A percentile compares a stretch with the other conserved stretches of the same genome.
Conservation (phyloP, 352 stramenopile species). For the Pythium diclinum region DNA sequence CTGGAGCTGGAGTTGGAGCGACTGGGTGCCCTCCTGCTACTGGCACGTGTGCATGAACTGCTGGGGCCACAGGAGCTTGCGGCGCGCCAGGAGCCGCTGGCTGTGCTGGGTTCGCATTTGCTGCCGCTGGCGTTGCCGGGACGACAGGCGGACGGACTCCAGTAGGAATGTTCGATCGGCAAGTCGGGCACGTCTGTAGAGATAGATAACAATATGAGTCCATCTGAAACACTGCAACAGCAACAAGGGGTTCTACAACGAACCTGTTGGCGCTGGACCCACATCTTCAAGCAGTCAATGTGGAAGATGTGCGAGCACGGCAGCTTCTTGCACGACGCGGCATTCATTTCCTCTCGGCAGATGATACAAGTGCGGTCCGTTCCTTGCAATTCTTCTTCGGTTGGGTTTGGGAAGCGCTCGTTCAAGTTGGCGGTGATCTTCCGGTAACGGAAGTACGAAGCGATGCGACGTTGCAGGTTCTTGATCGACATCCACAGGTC, state of each 20-base stretch:
- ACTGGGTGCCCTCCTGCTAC: background rate
- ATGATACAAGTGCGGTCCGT: conserved; percentile 95
- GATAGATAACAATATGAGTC: background rate
- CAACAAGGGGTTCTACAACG: background rate
- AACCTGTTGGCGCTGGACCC: conserved; percentile 97
- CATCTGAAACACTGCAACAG: too few species aligned
- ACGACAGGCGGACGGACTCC: conserved; percentile 42
- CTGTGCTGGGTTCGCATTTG: conserved; percentile 27
- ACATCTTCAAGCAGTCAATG: conserved; percentile 97
- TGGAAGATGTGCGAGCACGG: conserved; percentile 98
- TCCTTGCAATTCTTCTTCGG: conserved; percentile 92
- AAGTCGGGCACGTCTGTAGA: conserved; percentile 93
- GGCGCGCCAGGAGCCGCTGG: conserved; percentile 19
- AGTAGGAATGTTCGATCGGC: conserved; percentile 92
- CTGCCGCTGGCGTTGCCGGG: conserved; percentile 28
- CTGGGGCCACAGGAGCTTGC: conserved; percentile 17
- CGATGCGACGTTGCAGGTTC: conserved; percentile 79
- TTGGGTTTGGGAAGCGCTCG: conserved; percentile 93
- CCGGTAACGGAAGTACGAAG: conserved; percentile 91
- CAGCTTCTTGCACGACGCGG: conserved; percentile 92
- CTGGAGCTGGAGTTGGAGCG: background rate
- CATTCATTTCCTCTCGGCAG: conserved; percentile 93
- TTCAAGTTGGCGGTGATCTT: conserved; percentile 95
- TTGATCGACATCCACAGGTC: conserved; percentile 95
- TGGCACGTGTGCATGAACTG: conserved; percentile 1